phyloP scores from a whole-genome alignment of 108 stramenopile species.

The Nannochloropsis gaditana region DNA sequence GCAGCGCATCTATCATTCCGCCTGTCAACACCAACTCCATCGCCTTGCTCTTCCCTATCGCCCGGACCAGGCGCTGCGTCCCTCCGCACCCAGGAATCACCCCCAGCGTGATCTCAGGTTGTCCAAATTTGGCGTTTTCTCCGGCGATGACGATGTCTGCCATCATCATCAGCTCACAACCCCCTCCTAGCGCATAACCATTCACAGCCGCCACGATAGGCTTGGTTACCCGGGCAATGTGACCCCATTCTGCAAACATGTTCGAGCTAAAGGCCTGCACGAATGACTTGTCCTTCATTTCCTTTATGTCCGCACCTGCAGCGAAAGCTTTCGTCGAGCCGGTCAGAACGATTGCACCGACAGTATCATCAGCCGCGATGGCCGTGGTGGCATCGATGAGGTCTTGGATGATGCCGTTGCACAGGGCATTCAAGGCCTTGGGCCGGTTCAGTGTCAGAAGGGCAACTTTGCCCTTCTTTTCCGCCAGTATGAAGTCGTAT shows the following conservation, averaged over 20 bases:
- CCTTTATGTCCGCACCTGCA: constrained; percentile 80
- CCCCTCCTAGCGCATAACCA: constrained; percentile 94
- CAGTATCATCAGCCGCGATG: constrained; percentile 65
- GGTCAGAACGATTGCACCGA: constrained; percentile 88
- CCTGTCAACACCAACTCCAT: constrained; percentile 97
- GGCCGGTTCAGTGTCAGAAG: constrained; percentile 87
- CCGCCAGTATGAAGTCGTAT: constrained; percentile 67
- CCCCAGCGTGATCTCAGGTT: constrained; percentile 96
- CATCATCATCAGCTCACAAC: constrained; percentile 99
- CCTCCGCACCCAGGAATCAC: constrained; percentile 90
- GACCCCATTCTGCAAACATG: constrained; percentile 86
- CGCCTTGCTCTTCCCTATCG: constrained; percentile 94
- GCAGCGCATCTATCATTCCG: constrained; percentile 76
- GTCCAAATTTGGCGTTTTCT: constrained; percentile 86
- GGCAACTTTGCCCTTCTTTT: constrained; percentile 64
- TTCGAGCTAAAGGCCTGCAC: constrained; percentile 70
- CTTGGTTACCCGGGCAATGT: constrained; percentile 66
- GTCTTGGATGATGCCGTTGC: constrained; percentile 73
- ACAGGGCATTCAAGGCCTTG: constrained; percentile 89
- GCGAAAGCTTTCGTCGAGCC: constrained; percentile 90
- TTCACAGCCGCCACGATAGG: constrained; percentile 88
- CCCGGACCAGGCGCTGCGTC: constrained; percentile 87
- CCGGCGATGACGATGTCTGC: constrained; percentile 93
- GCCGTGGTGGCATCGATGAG: constrained; percentile 63
- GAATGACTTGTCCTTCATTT: constrained; percentile 75